Evolutionary conservation across 2,329 filamentous ascomycete species (phyloP), one percentile per base, ranked within the genome.

Genomic region (Pseudogymnoascus sp.): DNA sequence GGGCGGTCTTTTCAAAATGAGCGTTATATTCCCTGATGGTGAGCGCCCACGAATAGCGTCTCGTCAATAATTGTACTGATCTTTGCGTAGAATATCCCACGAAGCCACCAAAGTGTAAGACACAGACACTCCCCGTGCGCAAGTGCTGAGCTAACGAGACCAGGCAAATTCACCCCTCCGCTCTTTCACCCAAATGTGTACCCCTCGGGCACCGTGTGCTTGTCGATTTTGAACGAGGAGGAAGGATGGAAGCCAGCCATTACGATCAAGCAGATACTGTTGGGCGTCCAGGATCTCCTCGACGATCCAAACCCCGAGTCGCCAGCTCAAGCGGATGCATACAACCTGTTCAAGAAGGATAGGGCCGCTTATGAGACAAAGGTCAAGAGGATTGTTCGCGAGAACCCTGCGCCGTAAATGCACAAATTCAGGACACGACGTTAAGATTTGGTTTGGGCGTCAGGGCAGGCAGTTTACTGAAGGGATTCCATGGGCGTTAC

Each of bases 141-240:
- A 59, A 60, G 62, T 61, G 62, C 59, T 35, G 47, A 59, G 63
- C 62, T 68, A 63, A 67, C 65, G 61, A 65, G 20, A 63, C 50
- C 68, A 96, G 92, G 92, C 86, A 97, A 96, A 82, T 99, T 99
- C 72, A 84, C 88, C 0, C 94, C 94, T 11, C 93, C 94, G 20
- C 85, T 99, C 39, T 99, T 99, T 78, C 94, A 99, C 72, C 94
- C 94, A 0, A 99, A 99, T 74, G 94, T 99, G 67, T 99, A 99
- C 73, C 94, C 94, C 0, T 97, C 93, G 0, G 95, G 94, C 67
- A 99, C 94, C 57, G 94, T 99, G 64, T 99, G 94, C 72, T 82
- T 99, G 20, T 96, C 91, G 28, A 99, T 99, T 67, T 78, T 99
- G 66, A 99, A 97, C 76, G 95, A 99, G 74, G 94, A 99, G 70